phyloP scores from a whole-genome alignment of 2,329 filamentous ascomycete genomes.

The Neodidymelliopsis sp. region DNA sequence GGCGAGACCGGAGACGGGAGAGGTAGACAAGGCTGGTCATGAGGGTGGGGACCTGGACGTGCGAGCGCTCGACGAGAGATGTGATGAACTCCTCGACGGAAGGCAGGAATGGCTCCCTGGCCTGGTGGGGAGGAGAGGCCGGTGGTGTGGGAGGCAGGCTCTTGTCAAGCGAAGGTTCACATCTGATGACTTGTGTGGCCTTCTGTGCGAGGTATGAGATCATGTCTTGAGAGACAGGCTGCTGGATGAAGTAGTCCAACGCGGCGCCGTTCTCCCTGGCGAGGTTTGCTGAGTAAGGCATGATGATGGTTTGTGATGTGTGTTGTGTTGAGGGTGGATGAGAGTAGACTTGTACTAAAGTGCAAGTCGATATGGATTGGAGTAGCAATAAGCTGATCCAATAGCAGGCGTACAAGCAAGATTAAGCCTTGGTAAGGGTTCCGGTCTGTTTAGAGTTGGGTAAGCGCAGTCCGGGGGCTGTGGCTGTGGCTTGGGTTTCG shows the following conservation, averaged over 20 bases:
- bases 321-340: conserved; percentile 21
- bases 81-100: conserved; percentile 90
- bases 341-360: conserved; percentile 14
- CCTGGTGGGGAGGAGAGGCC: conserved; percentile 63
- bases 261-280: conserved; percentile 70
- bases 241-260: conserved; percentile 81
- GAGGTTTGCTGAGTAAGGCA: conserved; percentile 56
- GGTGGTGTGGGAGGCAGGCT: conserved; percentile 66
- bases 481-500: conserved; percentile 39
- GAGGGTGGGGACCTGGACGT: conserved; percentile 95
- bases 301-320: conserved; percentile 36
- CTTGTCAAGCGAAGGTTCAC: conserved; percentile 65
- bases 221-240: conserved; percentile 78
- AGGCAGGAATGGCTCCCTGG: conserved; percentile 67
- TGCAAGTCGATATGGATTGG: conserved; percentile 10
- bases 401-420: conserved; percentile 20
- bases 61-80: conserved; percentile 87
- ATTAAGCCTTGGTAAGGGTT: conserved; percentile 45
- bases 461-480: conserved; percentile 47
- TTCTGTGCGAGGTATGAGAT: conserved; percentile 77
- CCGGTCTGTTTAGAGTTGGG: conserved; percentile 40
- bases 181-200: conserved; percentile 79
- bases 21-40: conserved; percentile 98
- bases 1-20: conserved; percentile 78
- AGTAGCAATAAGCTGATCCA: conserved; percentile 28